Conservation (phyloP, 148 eudicot species). For the Dianthus caryophyllus region DNA sequence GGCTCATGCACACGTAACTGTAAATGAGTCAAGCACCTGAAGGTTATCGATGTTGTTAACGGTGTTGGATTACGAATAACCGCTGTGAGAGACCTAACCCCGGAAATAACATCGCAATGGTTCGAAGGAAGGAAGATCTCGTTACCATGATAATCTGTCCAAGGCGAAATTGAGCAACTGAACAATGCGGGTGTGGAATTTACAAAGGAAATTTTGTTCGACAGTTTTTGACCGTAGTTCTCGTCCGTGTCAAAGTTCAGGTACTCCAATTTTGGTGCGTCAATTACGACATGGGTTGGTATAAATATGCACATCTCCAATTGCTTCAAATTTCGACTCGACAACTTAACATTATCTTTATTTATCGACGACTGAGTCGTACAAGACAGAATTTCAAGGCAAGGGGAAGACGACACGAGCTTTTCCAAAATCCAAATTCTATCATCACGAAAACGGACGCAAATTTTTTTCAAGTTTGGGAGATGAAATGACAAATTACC, state of each 20-base stretch:
- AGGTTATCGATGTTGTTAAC: background rate
- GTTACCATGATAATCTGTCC: background rate
- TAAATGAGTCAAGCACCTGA: background rate
- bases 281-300: background rate
- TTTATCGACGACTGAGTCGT: background rate
- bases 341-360: background rate
- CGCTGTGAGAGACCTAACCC: background rate
- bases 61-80: background rate
- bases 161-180: background rate
- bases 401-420: background rate
- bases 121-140: background rate
- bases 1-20: too few relatives aligned
- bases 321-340: background rate
- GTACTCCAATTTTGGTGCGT: slow-evolving; percentile 1
- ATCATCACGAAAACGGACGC: too few relatives aligned
- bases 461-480: too few relatives aligned
- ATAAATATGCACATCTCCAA: background rate
- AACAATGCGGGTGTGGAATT: background rate
- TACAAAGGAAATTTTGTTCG: background rate
- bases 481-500: background rate
- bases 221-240: background rate
- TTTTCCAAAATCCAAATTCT: too few relatives aligned
- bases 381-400: background rate
- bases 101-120: background rate
- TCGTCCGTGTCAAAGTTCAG: background rate